These are phyloP conservation scores for Lasiodiplodia citricola DNA, from an alignment of 2,329 filamentous ascomycete species.

Conservation along the genomic window DNA sequence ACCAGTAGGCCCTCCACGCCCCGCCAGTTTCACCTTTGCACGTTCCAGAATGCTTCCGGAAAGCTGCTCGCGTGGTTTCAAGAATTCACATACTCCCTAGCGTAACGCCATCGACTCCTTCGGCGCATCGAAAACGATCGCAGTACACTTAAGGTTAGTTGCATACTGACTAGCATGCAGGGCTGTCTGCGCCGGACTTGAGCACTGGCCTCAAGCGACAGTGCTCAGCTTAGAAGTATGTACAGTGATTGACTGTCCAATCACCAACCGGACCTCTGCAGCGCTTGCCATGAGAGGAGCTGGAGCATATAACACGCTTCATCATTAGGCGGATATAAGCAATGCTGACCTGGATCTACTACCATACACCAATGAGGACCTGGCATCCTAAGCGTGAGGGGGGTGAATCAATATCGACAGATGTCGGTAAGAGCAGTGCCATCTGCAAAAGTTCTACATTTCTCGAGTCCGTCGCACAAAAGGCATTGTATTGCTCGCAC, in stretches of 20 bases:
- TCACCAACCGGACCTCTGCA: background rate
- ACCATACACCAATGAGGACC: background rate
- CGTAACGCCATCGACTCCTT: background rate
- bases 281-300: background rate
- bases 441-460: too few species aligned
- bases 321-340: background rate
- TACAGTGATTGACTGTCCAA: background rate
- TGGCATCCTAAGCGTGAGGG: background rate
- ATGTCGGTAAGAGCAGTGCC: background rate
- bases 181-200: background rate
- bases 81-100: background rate
- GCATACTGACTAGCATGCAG: background rate
- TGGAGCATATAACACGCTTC: background rate
- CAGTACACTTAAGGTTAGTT: background rate
- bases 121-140: background rate
- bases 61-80: background rate
- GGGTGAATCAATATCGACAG: background rate
- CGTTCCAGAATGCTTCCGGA: slow-evolving; percentile 1
- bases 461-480: too few species aligned
- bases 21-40: background rate
- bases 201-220: background rate
- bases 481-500: too few species aligned
- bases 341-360: background rate
- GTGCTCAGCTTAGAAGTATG: background rate
- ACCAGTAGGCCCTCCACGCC: background rate